Evolutionary conservation across 305 asterid genomes (phyloP).

Genomic region (Solanum hybrid): DNA sequence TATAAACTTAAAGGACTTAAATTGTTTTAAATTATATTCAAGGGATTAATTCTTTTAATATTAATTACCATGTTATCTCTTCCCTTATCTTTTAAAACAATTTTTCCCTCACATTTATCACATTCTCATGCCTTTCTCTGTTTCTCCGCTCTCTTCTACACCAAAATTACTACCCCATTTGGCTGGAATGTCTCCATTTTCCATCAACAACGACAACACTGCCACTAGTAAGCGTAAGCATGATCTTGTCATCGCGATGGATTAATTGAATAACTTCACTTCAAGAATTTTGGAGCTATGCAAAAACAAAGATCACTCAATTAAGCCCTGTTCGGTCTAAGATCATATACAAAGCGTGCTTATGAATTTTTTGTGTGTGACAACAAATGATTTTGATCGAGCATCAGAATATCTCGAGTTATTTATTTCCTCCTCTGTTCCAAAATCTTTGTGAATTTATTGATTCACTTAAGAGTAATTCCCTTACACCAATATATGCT

Average conservation of each 20-base stretch:
- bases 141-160: background rate
- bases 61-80: background rate
- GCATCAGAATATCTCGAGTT: slow-evolving; percentile 36
- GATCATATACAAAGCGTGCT: slow-evolving; percentile 15
- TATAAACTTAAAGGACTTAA: background rate
- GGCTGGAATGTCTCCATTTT: background rate
- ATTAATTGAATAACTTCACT: slow-evolving; percentile 28
- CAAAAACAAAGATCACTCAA: slow-evolving; percentile 10
- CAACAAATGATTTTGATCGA: slow-evolving; percentile 1
- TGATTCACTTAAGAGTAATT: background rate
- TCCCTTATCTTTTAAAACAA: background rate
- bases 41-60: background rate
- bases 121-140: background rate
- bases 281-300: slow-evolving; percentile 21
- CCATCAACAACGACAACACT: background rate
- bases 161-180: background rate
- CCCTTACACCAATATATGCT: background rate
- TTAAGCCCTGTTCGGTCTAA: background rate
- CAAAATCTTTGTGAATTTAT: slow-evolving; percentile 15
- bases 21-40: background rate
- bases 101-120: background rate
- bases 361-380: slow-evolving; percentile 22
- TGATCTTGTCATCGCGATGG: background rate
- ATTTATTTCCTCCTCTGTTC: slow-evolving; percentile 36
- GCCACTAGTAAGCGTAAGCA: background rate